Conservation (phyloP, 2,329 filamentous ascomycete species). For the Helotiales sp. region DNA sequence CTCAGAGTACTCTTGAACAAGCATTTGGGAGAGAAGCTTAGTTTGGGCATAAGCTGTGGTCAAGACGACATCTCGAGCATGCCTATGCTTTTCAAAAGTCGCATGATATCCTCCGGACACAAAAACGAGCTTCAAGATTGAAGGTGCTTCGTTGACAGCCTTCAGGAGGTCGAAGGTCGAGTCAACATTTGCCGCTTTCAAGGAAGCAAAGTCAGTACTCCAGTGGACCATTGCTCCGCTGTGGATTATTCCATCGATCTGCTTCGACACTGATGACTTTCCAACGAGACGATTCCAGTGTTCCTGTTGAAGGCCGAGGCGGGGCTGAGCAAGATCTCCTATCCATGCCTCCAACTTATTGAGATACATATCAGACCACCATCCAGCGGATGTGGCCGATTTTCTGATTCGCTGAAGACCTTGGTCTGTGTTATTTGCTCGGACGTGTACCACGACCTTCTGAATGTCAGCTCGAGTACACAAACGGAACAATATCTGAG, state of each 20-base stretch:
- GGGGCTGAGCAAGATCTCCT: constrained; percentile 71
- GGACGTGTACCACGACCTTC: constrained; percentile 27
- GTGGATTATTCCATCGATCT: constrained; percentile 72
- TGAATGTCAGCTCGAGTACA: constrained; percentile 5
- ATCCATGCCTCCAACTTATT: constrained; percentile 37
- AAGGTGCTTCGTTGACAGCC: constrained; percentile 6
- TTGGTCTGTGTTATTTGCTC: constrained; percentile 13
- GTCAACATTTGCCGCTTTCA: constrained; percentile 72
- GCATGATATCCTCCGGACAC: constrained; percentile 30
- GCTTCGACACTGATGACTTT: constrained; percentile 34
- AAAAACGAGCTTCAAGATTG: constrained; percentile 24
- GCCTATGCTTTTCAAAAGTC: background rate
- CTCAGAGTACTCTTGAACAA: constrained; percentile 46
- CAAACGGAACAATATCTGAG: constrained; percentile 25
- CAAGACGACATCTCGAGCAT: constrained; percentile 69
- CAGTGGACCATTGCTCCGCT: constrained; percentile 81
- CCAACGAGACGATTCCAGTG: constrained; percentile 62
- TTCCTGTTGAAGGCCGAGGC: constrained; percentile 65
- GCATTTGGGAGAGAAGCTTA: constrained; percentile 71
- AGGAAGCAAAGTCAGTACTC: constrained; percentile 70
- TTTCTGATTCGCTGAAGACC: constrained; percentile 15
- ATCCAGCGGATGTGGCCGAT: constrained; percentile 17
- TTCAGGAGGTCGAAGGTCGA: constrained; percentile 40
- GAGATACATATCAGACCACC: constrained; percentile 24
- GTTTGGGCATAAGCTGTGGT: constrained; percentile 82